Evolutionary conservation across 192 early-diverging fungal species (phyloP).

Genomic region (Linnemannia exigua): DNA sequence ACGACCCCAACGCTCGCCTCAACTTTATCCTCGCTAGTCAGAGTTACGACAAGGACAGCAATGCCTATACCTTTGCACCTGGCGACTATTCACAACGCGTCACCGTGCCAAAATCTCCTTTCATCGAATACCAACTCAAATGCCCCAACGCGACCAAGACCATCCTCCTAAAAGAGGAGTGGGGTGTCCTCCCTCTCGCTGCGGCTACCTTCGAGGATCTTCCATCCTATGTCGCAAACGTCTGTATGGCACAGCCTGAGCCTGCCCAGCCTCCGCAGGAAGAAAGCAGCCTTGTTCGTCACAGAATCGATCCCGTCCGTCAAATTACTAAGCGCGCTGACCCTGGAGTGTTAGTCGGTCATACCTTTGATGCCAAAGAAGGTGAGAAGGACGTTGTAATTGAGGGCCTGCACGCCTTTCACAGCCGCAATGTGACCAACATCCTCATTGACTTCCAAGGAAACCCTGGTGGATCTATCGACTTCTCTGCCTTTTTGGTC

Average conservation of each 20-base stretch:
- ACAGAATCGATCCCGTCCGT: too few species aligned
- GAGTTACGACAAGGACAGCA: neutral
- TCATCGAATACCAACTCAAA: conserved; percentile 6
- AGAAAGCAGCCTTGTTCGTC: too few species aligned
- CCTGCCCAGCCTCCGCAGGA: too few species aligned
- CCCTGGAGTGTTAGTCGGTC: neutral
- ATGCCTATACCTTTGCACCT: neutral
- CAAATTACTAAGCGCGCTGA: too few species aligned
- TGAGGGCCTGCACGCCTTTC: neutral
- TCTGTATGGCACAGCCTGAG: too few species aligned
- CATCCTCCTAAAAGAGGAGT: neutral
- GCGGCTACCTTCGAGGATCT: conserved; percentile 16
- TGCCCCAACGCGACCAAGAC: neutral
- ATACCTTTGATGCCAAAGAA: neutral
- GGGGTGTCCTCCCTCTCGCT: neutral
- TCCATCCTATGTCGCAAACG: too few species aligned
- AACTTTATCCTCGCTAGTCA: conserved; percentile 12
- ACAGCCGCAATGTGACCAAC: neutral
- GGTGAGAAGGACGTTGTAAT: neutral
- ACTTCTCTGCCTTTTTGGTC: neutral
- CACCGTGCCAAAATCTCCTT: neutral
- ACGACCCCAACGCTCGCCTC: conserved; percentile 30
- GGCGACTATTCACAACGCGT: neutral
- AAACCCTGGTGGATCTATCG: conserved; percentile 5
- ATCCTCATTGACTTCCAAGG: conserved; percentile 15